A percentile compares a stretch with the other conserved stretches of the same genome.
phyloP scores from a whole-genome alignment of 2,329 filamentous ascomycete species.

The Atkinsonella hypoxylon region DNA sequence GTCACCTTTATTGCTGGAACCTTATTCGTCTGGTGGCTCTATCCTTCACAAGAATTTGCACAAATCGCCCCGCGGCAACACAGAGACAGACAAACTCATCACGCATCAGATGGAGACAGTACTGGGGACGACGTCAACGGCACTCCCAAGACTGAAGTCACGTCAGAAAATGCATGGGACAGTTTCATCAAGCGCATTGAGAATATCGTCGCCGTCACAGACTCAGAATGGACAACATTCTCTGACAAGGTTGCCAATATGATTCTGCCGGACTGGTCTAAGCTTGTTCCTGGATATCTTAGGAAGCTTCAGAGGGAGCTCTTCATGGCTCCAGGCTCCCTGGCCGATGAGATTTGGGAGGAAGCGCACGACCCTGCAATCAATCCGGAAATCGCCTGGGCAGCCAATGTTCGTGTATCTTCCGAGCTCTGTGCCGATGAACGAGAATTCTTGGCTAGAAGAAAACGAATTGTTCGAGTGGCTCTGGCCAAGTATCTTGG shows the following conservation, averaged over 20 bases:
- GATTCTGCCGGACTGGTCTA: constrained; percentile 76
- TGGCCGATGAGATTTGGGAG: constrained; percentile 87
- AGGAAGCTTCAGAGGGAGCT: constrained; percentile 79
- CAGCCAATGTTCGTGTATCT: constrained; percentile 73
- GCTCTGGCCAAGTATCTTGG: constrained; percentile 75
- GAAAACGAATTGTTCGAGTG: constrained; percentile 54
- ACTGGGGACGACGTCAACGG: constrained; percentile 11
- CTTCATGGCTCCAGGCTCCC: constrained; percentile 73
- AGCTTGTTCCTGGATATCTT: constrained; percentile 60
- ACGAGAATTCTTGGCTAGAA: constrained; percentile 55
- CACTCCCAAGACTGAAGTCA: constrained; percentile 10
- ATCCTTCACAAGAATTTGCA: constrained; percentile 31
- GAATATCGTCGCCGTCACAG: constrained; percentile 40
- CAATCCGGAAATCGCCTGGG: constrained; percentile 78
- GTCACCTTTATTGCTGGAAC: constrained; percentile 22
- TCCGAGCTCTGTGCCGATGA: constrained; percentile 74
- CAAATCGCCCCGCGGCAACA: constrained; percentile 17
- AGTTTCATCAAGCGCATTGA: constrained; percentile 36
- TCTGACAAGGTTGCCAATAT: constrained; percentile 52
- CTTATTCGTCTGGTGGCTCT: constrained; percentile 31
- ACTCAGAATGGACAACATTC: constrained; percentile 41
- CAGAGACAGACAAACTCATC: background rate
- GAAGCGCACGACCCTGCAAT: constrained; percentile 75
- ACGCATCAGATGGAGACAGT: background rate
- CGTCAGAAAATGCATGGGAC: constrained; percentile 32